A percentile compares a stretch with the other conserved stretches of the same genome.
Evolutionary conservation across 257 asterid species (phyloP).

Genomic region (Solanum acaule): DNA sequence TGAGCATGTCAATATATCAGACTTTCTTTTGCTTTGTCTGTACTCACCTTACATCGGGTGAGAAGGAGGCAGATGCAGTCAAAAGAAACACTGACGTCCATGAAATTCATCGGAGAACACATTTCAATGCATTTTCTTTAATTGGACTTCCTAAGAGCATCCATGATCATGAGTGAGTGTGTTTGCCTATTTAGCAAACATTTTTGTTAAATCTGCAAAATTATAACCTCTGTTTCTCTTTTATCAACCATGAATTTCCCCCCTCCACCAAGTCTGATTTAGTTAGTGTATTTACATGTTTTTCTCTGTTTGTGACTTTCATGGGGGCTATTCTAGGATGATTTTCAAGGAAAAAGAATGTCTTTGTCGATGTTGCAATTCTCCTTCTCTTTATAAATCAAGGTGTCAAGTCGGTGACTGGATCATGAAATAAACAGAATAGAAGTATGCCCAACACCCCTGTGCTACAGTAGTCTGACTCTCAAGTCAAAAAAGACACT

Average conservation of each 20-base stretch:
- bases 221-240: neutral
- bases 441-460: neutral
- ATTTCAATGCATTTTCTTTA: conserved; percentile 42
- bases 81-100: conserved; percentile 86
- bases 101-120: conserved; percentile 82
- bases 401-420: neutral
- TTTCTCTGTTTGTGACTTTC: neutral
- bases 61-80: conserved; percentile 53
- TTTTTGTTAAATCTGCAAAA: neutral
- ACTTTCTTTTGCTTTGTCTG: conserved; percentile 84
- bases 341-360: neutral
- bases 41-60: conserved; percentile 85
- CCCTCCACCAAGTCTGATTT: neutral
- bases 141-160: conserved; percentile 70
- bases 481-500: neutral
- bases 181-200: neutral
- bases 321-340: neutral
- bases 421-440: neutral
- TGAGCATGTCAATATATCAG: conserved; percentile 94
- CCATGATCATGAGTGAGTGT: conserved; percentile 85
- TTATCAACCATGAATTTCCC: neutral
- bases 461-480: neutral
- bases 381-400: neutral
- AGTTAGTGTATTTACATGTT: neutral
- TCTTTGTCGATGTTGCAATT: neutral